Evolutionary conservation across 106 monocot species (phyloP).

Genomic region (Dendrobium nobile): DNA sequence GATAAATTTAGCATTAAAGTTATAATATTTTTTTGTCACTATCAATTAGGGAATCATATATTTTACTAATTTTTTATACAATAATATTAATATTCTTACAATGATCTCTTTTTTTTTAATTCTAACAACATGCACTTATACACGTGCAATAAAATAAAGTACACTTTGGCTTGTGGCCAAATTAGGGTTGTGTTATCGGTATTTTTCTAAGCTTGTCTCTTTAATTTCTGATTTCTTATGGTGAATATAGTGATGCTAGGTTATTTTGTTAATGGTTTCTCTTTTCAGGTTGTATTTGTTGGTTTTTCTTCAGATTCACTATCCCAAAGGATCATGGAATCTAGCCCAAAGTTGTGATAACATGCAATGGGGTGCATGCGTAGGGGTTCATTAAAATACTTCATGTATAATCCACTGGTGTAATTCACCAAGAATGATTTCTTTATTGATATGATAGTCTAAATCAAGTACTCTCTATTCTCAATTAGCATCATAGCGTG

Average conservation of each 20-base stretch:
- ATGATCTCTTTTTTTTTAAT: too few species aligned
- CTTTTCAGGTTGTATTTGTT: constrained; percentile 90
- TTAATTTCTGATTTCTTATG: neutral
- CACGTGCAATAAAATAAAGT: too few species aligned
- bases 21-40: too few species aligned
- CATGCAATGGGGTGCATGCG: constrained; percentile 91
- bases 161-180: too few species aligned
- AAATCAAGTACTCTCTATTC: neutral
- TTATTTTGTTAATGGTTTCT: neutral
- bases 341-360: constrained; percentile 86
- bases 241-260: too few species aligned
- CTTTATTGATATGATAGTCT: constrained; percentile 48
- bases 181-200: too few species aligned
- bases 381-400: constrained; percentile 83
- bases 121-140: neutral
- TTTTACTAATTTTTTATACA: too few species aligned
- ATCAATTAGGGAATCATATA: too few species aligned
- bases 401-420: constrained; percentile 62
- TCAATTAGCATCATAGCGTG: neutral
- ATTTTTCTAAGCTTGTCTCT: too few species aligned
- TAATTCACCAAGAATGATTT: constrained; percentile 47
- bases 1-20: too few species aligned
- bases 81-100: too few species aligned
- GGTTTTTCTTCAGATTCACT: constrained; percentile 94
- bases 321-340: constrained; percentile 87